Evolutionary conservation across 2,329 filamentous ascomycete species (phyloP).

Genomic region (Colletotrichum sublineola): DNA sequence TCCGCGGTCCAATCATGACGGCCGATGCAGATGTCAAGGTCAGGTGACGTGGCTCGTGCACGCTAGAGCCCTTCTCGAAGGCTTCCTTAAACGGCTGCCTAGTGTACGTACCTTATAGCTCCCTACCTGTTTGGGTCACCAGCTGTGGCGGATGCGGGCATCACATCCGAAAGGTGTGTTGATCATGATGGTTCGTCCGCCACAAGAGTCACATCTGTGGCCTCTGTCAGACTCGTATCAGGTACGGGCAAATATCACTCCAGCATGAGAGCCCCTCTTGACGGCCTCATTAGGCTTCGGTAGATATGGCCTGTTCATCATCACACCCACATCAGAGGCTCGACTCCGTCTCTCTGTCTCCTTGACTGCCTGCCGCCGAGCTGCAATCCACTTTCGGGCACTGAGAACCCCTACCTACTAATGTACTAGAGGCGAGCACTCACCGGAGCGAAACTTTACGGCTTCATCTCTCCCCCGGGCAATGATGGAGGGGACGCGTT

Average conservation of each 20-base stretch:
- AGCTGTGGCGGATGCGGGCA: slow-evolving; percentile 4
- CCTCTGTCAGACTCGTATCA: background rate
- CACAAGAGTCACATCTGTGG: background rate
- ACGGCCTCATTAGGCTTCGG: background rate
- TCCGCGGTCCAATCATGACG: background rate
- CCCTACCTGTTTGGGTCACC: background rate
- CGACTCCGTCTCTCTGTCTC: background rate
- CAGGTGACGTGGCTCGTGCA: background rate
- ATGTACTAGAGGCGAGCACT: no score
- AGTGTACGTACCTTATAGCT: background rate
- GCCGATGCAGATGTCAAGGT: background rate
- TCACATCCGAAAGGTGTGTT: background rate
- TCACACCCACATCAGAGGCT: background rate
- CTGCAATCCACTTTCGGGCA: background rate
- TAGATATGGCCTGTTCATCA: background rate
- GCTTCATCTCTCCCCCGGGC: background rate
- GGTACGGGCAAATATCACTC: background rate
- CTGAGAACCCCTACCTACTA: no score
- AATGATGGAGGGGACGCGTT: background rate
- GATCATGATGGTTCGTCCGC: slow-evolving; percentile 1
- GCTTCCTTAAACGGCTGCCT: slow-evolving; percentile 37
- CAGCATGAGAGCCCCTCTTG: background rate
- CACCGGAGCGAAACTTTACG: background rate
- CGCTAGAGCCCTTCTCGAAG: slow-evolving; percentile 35
- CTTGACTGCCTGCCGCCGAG: no score